Base-by-base conservation (phyloP, 2,329 filamentous ascomycete genomes). In the Truncatella angustata region DNA sequence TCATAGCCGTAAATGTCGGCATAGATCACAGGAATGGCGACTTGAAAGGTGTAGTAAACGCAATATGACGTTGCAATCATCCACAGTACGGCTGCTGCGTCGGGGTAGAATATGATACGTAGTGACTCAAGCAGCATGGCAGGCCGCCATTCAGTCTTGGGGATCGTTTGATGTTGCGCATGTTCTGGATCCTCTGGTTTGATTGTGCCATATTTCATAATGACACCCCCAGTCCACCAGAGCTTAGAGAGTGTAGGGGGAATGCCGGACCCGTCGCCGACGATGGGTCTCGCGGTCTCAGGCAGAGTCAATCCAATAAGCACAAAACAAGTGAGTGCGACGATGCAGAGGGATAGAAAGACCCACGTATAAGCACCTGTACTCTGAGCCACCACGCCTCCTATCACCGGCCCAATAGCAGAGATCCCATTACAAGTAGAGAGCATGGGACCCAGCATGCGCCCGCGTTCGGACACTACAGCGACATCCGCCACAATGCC, bases 81-180 rank as follows among this genome's bases (percentile, higher is more conserved):
- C 16, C 24, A 53, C 4, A 58, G 51, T 4, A 53, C 52, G 23
- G 56, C 42, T 20, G 35, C 39, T 4, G 56, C 52, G 40, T 58
- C 58, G 9, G 36, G 36, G 24, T 58, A 51, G 46, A 57, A 56
- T 26, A 60, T 51, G 36, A 59, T 50, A 14, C 54, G 56, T 5
- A 59, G 20, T 6, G 55, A 56, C n/a, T 50, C 44, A 16, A 56
- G 34, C 11, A 49, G 26, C 48, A 35, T 26, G 40, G 26, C 23
- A 26, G 20, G 40, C 9, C 18, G 24, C 24, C 21, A 28, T 44
- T 26, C 21, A 26, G 40, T 7, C 21, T 14, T 24, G 5, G 24
- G 1, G 18, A 44, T 9, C 18, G 11, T 48, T 18, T 21, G 21
- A 11, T 23, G 34, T 21, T 46, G 9, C 12, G 5, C 12, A 32